These are phyloP conservation scores for Naganishia vishniacii DNA, from an alignment of 768 basidiomycete genomes.

Conservation along the genomic window DNA sequence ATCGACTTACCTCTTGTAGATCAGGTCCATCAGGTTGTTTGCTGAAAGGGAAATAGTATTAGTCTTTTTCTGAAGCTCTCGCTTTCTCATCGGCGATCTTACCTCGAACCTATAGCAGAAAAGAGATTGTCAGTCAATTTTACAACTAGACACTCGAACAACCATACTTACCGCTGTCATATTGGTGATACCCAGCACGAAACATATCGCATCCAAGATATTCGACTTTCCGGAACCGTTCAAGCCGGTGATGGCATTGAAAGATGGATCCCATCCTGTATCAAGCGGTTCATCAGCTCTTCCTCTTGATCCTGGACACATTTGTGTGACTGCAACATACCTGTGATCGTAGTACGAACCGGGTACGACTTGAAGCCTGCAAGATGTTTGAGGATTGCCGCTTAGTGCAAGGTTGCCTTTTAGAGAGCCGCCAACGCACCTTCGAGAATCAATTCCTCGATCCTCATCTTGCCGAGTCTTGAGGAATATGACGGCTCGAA, in stretches of 20 bases:
- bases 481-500: too few relatives aligned
- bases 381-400: not conserved
- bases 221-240: slow-evolving; percentile 88
- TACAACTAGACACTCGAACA: too few relatives aligned
- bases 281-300: too few relatives aligned
- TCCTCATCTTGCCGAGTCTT: slow-evolving; percentile 59
- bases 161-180: slow-evolving; percentile 54
- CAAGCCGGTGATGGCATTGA: slow-evolving; percentile 92
- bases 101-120: slow-evolving; percentile 65
- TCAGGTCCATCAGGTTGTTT: slow-evolving; percentile 87
- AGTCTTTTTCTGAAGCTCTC: not conserved
- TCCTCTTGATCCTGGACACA: too few relatives aligned
- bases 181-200: slow-evolving; percentile 95
- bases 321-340: too few relatives aligned
- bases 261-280: slow-evolving; percentile 87
- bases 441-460: slow-evolving; percentile 91
- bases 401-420: not conserved
- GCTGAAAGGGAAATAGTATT: slow-evolving; percentile 49
- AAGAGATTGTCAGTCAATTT: not conserved
- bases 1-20: slow-evolving; percentile 72
- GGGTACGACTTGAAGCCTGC: slow-evolving; percentile 97
- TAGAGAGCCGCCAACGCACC: slow-evolving; percentile 51
- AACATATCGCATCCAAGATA: slow-evolving; percentile 98
- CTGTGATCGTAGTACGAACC: slow-evolving; percentile 82
- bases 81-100: not conserved